Evolutionary conservation across 1,284 basidiomycete species (phyloP).

Genomic region (Golubevia pallescens): DNA sequence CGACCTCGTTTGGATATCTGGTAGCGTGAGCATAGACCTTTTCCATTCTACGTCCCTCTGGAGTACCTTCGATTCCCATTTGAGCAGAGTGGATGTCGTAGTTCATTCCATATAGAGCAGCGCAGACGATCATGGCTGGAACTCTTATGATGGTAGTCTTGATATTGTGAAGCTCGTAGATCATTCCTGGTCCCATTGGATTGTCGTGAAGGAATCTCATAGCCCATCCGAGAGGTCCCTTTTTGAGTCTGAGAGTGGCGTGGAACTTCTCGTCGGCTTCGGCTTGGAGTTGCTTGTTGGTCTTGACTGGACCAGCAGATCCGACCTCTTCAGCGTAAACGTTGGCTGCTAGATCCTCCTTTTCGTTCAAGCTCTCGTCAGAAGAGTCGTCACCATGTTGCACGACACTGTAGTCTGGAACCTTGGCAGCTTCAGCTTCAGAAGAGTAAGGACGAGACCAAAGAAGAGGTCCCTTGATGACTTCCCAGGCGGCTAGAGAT

Average conservation of each 20-base stretch:
- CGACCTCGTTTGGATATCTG: slow-evolving; percentile 68
- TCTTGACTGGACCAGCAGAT: slow-evolving; percentile 6
- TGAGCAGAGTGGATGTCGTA: slow-evolving; percentile 66
- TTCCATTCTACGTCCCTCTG: slow-evolving; percentile 62
- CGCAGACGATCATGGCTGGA: slow-evolving; percentile 14
- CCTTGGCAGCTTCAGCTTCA: slow-evolving; percentile 43
- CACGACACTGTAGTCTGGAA: slow-evolving; percentile 65
- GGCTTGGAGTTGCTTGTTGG: slow-evolving; percentile 14
- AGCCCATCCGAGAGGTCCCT: slow-evolving; percentile 17
- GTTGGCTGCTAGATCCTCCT: not conserved
- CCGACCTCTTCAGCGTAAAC: not conserved
- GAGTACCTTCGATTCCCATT: slow-evolving; percentile 56
- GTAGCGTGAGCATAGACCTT: slow-evolving; percentile 65
- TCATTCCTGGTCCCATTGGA: slow-evolving; percentile 15
- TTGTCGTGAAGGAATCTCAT: slow-evolving; percentile 20
- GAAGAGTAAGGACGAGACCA: slow-evolving; percentile 66
- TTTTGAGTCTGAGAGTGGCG: slow-evolving; percentile 15
- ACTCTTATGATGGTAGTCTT: slow-evolving; percentile 17
- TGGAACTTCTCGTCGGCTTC: slow-evolving; percentile 18
- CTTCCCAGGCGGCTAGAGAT: slow-evolving; percentile 63
- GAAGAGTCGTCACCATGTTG: slow-evolving; percentile 15
- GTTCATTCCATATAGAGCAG: slow-evolving; percentile 18
- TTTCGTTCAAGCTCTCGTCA: slow-evolving; percentile 13
- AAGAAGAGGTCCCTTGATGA: slow-evolving; percentile 68
- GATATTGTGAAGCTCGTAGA: slow-evolving; percentile 20